These are phyloP conservation scores for Candida namnaoensis DNA, from an alignment of 805 yeast species.

Conservation along the genomic window DNA sequence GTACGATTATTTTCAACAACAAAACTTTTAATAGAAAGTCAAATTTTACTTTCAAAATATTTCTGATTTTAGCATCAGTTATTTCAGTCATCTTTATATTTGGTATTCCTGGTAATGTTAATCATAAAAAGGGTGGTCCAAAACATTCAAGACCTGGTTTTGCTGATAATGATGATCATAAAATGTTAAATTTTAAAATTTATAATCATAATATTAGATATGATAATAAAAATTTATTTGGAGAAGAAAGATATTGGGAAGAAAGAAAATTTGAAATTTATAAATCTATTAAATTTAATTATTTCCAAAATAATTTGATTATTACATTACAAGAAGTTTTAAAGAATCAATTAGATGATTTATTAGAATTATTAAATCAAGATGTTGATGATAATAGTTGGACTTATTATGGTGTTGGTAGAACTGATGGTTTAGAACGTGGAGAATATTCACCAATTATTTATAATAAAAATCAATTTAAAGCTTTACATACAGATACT, in stretches of 20 bases:
- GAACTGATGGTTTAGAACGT: slow-evolving; percentile 39
- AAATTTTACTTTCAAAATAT: too few relatives aligned
- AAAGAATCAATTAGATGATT: slow-evolving; percentile 35
- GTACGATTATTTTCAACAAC: too few relatives aligned
- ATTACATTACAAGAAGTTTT: slow-evolving; percentile 42
- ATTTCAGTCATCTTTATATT: too few relatives aligned
- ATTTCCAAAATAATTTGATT: slow-evolving; percentile 23
- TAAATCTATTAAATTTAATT: slow-evolving; percentile 31
- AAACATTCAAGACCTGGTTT: too few relatives aligned
- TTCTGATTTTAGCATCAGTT: too few relatives aligned
- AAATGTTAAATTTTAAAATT: slow-evolving; percentile 4
- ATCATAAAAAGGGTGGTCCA: too few relatives aligned
- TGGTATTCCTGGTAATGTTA: too few relatives aligned
- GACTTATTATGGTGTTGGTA: slow-evolving; percentile 39
- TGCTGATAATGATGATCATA: too few relatives aligned
- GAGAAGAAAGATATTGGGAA: slow-evolving; percentile 37
- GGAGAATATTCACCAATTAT: slow-evolving; percentile 48
- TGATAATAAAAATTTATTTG: slow-evolving; percentile 25
- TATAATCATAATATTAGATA: slow-evolving; percentile 39
- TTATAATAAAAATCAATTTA: slow-evolving; percentile 28
- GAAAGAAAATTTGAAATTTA: slow-evolving; percentile 28
- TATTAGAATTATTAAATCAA: slow-evolving; percentile 23
- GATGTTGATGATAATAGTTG: slow-evolving; percentile 21
- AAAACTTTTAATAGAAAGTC: too few relatives aligned
- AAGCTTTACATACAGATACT: slow-evolving; percentile 30